Evolutionary conservation across 805 yeast genomes (phyloP), one percentile per base, ranked within the genome.

Genomic region (Candida parachauliodes): DNA sequence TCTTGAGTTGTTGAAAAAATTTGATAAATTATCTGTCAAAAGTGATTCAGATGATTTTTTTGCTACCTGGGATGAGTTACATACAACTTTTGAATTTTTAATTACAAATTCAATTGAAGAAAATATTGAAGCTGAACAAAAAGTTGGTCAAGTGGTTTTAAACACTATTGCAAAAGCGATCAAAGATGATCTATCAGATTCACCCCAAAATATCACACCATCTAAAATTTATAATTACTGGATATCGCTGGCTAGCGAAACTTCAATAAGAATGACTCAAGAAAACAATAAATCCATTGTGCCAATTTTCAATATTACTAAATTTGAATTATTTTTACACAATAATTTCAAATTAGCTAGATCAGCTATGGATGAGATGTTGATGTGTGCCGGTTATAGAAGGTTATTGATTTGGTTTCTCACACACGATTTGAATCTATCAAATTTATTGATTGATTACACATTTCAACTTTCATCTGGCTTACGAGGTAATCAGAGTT

Each of bases 381-480:
- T 83, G 37, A 81, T 83, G 86, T 74, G 79, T 36, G 61, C 64
- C 39, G 88, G 88, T 0, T 73, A 69, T 46, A 68, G 89, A 47
- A 57, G 87, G 21, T 75, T 75, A 0, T 51, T 82, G 10, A 77
- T 83, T 29, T 81, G 87, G 86, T 77, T 74, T 44, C 55, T 83
- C 15, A 79, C 88, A 1, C 86, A 79, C 52, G 50, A 52, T 26
- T 55, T 78, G 48, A 74, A 78, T 36, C 55, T 80, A 14, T 76
- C 76, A 21, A 73, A 74, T 46, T 57, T 76, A 40, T 48, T 79
- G 29, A 76, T 83, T 25, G 78, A 79, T 46, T 83, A 81, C 53
- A 68, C 81, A 12, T 81, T 73, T 56, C 83, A 81, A 49, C 53
- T 83, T 15, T 60, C 80, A 3, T 64, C 71, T 40, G 82, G 78